Base-by-base conservation (phyloP, 2,329 filamentous ascomycete genomes). In the Penicillium freii region DNA sequence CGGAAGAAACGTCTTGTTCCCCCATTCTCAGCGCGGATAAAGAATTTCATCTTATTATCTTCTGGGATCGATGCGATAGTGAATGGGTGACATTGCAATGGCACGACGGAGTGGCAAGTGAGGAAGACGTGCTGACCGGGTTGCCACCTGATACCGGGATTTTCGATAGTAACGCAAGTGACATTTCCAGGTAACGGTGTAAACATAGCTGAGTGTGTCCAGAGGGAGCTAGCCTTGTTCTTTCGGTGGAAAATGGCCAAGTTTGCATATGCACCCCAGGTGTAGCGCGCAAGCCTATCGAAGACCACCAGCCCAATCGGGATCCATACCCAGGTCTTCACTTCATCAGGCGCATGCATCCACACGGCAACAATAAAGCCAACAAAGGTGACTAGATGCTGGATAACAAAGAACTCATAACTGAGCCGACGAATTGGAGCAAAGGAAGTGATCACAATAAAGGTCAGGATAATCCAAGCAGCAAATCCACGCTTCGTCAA, bases 71-170 rank as follows among this genome's bases (percentile, higher is more conserved):
- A 84, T 3, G 82, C 75, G 57, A 88, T 84, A 1, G 84, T 87
- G 65, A 88, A 88, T 0, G 86, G 86, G 62, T 89, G 86, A 25
- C 81, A 82, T 64, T 87, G 83, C 2, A 88, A 71, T 0, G 83
- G 84, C 19, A 79, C 77, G 38, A 86, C 68, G 0, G 77, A 77
- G 64, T 82, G 85, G 64, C 78, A 86, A 5, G 82, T 82, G 2
- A 88, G 72, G 62, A 87, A 86, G 0, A 84, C 78, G 66, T 88
- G 85, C 59, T 88, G 85, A 1, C 86, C 86, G 3, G 86, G 78
- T 29, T 71, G 77, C 86, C 86, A 89, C 19, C 67, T 73, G 50
- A 87, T 78, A 2, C 81, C 79, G 1, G 82, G 82, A 23, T 83
- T 78, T 1, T 74, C 66, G 44, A 88, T 80, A 1, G 80, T 82